A percentile compares a stretch with the other conserved stretches of the same genome.
These are phyloP conservation scores for Neurospora hispaniola DNA, from an alignment of 495 filamentous ascomycete species.

Conservation along the genomic window DNA sequence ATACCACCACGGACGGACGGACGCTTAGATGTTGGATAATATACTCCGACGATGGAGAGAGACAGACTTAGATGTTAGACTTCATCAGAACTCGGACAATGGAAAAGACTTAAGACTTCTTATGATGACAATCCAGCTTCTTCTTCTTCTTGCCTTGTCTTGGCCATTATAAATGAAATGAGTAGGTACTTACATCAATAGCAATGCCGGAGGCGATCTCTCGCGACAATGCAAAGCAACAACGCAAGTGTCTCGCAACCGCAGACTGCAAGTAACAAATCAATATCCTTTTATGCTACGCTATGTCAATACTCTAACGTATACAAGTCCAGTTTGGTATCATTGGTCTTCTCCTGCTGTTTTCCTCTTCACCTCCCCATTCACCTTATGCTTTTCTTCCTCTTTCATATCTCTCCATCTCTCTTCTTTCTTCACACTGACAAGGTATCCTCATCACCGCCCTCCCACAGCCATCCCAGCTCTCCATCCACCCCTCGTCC, in stretches of 20 bases:
- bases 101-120: neutral
- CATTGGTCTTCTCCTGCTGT: neutral
- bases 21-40: neutral
- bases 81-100: neutral
- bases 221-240: neutral
- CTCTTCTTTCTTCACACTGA: neutral
- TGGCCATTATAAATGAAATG: neutral
- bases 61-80: neutral
- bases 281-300: neutral
- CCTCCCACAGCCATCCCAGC: conserved; percentile 1
- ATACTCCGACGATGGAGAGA: neutral
- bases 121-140: neutral
- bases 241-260: neutral
- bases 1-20: neutral
- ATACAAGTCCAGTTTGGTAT: neutral
- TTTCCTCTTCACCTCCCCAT: neutral
- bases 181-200: neutral
- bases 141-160: neutral
- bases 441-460: neutral
- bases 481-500: conserved; percentile 20
- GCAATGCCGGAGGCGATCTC: neutral
- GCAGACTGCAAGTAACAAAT: neutral
- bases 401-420: neutral
- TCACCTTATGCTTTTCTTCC: neutral
- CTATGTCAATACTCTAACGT: neutral